Base-by-base conservation (phyloP, 306 rosid species). In the Cotoneaster glaucophyllus region DNA sequence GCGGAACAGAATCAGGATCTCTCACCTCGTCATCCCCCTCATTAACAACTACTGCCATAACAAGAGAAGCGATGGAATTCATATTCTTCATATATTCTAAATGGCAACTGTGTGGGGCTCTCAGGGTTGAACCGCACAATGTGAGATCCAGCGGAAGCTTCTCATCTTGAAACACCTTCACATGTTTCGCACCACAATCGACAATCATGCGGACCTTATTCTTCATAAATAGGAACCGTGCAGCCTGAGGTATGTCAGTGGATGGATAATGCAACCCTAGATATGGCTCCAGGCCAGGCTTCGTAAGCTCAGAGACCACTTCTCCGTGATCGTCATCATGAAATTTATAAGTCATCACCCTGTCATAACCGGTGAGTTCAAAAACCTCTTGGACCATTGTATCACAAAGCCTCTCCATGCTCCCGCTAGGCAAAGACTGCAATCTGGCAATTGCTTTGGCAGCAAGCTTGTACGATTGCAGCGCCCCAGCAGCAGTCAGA, bases 301-400 rank as follows among this genome's bases (percentile, higher is more conserved):
- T 95, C 78, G 90, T 74, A 31, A 84, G 75, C 88, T 95, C 98
- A 53, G 98, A 74, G 39, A 95, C 81, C 81, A 95, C 98, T 80
- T 95, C 98, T 44, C 98, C 98, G 3, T 92, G 98, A 74, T 90
- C 97, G 77, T 95, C 98, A 67, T 95, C 98, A 34, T 95, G 98
- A 81, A 95, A 95, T 77, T 95, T 95, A 88, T 95, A 95, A 70
- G 91, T 96, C 98, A 95, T 95, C 79, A 95, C 98, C 91, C 98
- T 87, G 82, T 95, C 98, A 84, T 95, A 95, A 43, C 97, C 98
- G 2, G 97, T 92, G 78, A 95, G 93, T 31, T 95, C 98, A 84
- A 90, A 92, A 79, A 95, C 98, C 81, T 92, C 97, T 78, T 95
- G 96, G 52, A 89, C 97, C 98, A 95, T 92, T 15, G 97, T 83